Conservation (phyloP, 2,329 filamentous ascomycete genomes). For the Scytalidium sp. region DNA sequence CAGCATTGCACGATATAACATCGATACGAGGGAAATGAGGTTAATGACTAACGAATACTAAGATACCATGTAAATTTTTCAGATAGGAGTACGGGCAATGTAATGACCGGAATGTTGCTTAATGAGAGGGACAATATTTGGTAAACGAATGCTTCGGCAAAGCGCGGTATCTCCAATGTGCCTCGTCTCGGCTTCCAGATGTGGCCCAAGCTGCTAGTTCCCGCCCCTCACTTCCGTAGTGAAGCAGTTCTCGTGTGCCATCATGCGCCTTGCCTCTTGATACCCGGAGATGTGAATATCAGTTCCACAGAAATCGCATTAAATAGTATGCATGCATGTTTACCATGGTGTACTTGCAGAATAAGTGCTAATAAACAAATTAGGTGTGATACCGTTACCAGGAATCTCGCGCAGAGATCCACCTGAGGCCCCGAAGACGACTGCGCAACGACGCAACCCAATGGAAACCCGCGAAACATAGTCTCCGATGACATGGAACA, state of each 20-base stretch:
- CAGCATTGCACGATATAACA: background rate
- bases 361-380: background rate
- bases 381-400: background rate
- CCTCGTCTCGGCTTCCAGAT: background rate
- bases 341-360: background rate
- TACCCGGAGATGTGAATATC: background rate
- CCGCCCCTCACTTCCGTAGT: background rate
- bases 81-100: background rate
- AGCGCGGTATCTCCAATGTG: background rate
- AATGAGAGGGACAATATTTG: background rate
- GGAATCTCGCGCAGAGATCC: background rate
- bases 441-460: conserved; percentile 24
- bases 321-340: background rate
- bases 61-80: background rate
- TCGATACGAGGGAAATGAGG: background rate
- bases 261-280: background rate
- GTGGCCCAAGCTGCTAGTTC: background rate
- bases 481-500: conserved; percentile 32
- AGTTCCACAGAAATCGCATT: background rate
- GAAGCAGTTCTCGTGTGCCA: background rate
- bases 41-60: background rate
- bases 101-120: background rate
- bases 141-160: too few species aligned
- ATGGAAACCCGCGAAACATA: conserved; percentile 29
- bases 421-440: conserved; percentile 7